Evolutionary conservation across 176 grass and related monocot species (phyloP).

Genomic region (Raddia distichophylla): DNA sequence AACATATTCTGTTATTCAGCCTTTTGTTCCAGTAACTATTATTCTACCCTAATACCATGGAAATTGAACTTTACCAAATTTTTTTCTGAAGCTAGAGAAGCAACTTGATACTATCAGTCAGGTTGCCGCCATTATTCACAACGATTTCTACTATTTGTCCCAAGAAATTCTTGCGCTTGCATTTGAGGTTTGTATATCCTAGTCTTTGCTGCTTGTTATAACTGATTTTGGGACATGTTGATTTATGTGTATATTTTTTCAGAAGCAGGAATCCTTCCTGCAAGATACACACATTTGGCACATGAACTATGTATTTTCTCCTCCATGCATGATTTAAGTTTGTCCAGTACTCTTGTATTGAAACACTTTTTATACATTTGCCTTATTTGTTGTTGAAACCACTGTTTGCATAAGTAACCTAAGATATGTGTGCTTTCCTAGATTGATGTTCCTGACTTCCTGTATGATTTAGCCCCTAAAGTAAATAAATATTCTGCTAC

Average conservation of each 20-base stretch:
- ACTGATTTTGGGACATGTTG: constrained; percentile 31
- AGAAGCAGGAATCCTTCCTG: constrained; percentile 4
- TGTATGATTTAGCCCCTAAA: constrained; percentile 5
- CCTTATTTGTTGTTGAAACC: neutral
- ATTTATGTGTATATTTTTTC: constrained; percentile 30
- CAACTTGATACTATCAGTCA: constrained; percentile 71
- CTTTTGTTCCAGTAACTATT: constrained; percentile 27
- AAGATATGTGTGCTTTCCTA: neutral
- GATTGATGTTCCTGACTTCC: constrained; percentile 22
- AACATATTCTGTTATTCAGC: constrained; percentile 20
- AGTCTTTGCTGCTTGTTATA: constrained; percentile 14
- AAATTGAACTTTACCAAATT: constrained; percentile 22
- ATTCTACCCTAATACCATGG: constrained; percentile 28
- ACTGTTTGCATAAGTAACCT: constrained; percentile 12
- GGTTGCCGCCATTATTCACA: constrained; percentile 82
- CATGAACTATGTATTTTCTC: constrained; percentile 16
- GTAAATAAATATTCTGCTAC: constrained; percentile 10
- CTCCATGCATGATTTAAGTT: constrained; percentile 10
- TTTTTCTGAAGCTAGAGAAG: constrained; percentile 82
- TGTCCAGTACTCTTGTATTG: neutral
- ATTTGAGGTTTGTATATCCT: constrained; percentile 72
- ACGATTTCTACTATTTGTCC: constrained; percentile 81
- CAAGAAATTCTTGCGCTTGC: constrained; percentile 96
- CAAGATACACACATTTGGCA: neutral
- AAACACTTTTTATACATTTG: neutral